Evolutionary conservation across 306 rosid genomes (phyloP), one percentile per base, ranked within the genome.

Genomic region (Lupinus albus): DNA sequence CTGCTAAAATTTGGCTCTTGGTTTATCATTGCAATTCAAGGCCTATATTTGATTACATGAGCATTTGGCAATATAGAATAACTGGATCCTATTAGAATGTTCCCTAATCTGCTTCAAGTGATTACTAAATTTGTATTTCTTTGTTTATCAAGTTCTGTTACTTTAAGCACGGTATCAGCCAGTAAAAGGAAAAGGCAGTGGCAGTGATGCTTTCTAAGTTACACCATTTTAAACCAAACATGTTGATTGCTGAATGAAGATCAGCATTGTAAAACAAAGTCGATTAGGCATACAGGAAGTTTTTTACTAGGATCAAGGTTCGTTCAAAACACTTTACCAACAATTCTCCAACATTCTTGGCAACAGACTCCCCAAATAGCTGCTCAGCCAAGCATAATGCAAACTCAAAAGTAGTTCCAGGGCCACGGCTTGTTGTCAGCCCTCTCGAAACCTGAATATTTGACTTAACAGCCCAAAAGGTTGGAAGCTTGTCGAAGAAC

Each of bases 381-480:
- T 87, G 98, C 73, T 86, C 91, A 7, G 80, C 94, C 66, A 93
- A 92, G 57, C 93, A 74, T 48, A 93, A 73, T 61, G 96, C 93
- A 89, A 93, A 93, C 72, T 68, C 80, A 49, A 80, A 89, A 46
- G 89, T 69, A 59, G 98, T 93, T 80, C 86, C 96, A 6, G 98
- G 98, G 21, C 98, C 97, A 39, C 94, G 97, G 81, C 96, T 93
- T 3, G 98, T 89, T 32, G 93, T 93, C 48, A 89, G 96, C 68
- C 79, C 91, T 50, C 84, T 84, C 1, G 98, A 93, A 52, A 93
- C 97, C 81, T 87, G 98, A 67, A 89, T 74, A 64, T 84, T 86
- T 33, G 96, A 81, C 75, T 89, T 89, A 69, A 89, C 93, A 4
- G 96, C 96, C 98, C 96, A 93, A 72, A 93, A 93, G 12, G 91